Conservation (phyloP, 257 asterid species). For the Jasminum sambac region DNA sequence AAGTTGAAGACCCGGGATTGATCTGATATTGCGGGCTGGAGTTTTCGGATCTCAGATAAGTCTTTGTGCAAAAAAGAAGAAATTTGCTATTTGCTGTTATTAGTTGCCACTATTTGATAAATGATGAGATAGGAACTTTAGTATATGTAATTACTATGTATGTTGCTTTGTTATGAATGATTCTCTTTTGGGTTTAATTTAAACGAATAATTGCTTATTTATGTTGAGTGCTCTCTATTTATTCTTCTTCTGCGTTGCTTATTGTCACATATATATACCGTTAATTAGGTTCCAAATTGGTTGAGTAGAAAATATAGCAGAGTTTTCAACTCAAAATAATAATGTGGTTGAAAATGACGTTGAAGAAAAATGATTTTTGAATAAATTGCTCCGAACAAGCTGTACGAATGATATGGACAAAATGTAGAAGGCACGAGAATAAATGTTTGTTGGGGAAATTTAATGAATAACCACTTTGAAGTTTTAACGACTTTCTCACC, state of each 20-base stretch:
- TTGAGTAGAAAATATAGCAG: conserved; percentile 2
- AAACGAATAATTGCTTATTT: conserved; percentile 5
- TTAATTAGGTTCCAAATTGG: not conserved
- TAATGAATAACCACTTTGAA: too few species aligned
- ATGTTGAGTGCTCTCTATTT: not conserved
- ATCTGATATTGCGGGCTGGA: conserved; percentile 2
- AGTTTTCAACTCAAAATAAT: too few species aligned
- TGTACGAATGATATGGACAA: too few species aligned
- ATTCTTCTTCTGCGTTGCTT: conserved; percentile 7
- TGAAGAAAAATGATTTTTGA: too few species aligned
- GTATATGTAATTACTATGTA: not conserved
- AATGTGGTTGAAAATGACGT: too few species aligned
- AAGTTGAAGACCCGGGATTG: conserved; percentile 71
- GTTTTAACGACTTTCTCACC: too few species aligned
- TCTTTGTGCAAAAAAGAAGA: not conserved
- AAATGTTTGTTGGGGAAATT: too few species aligned
- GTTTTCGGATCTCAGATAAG: conserved; percentile 1
- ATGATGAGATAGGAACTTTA: conserved; percentile 18
- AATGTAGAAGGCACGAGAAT: too few species aligned
- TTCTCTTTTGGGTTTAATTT: conserved; percentile 26
- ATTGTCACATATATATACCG: not conserved
- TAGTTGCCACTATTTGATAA: conserved; percentile 19
- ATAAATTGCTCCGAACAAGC: too few species aligned
- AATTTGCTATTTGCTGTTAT: conserved; percentile 14
- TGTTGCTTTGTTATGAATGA: not conserved